Evolutionary conservation across 805 yeast genomes (phyloP).

Genomic region (Metschnikowia bowlesiae): DNA sequence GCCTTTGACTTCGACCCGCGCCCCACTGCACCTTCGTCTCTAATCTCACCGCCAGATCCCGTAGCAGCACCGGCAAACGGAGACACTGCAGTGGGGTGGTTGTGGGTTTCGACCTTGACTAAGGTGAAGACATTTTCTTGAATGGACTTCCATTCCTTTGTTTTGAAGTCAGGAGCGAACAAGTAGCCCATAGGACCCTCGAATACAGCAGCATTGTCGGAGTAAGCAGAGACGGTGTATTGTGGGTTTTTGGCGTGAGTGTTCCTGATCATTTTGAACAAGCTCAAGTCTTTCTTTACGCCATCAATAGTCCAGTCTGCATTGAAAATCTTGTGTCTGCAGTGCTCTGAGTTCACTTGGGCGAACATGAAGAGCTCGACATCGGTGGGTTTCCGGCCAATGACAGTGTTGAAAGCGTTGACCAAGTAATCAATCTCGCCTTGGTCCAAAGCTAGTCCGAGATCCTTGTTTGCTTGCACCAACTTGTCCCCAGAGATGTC

Average conservation of each 20-base stretch:
- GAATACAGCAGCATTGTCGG: constrained; percentile 96
- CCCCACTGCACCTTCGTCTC: constrained; percentile 99
- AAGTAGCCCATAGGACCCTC: constrained; percentile 76
- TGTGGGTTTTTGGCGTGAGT: constrained; percentile 80
- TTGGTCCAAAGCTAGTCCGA: constrained; percentile 91
- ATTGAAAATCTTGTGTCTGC: constrained; percentile 97
- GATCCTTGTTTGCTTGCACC: constrained; percentile 67
- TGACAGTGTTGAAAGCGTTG: constrained; percentile 69
- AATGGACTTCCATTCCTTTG: constrained; percentile 68
- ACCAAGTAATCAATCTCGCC: constrained; percentile 90
- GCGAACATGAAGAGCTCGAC: constrained; percentile 99
- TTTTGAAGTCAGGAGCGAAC: constrained; percentile 70
- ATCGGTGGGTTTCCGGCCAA: constrained; percentile 91
- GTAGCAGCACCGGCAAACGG: constrained; percentile 99
- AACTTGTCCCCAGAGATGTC: constrained; percentile 64
- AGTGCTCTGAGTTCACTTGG: constrained; percentile 98
- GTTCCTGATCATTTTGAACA: constrained; percentile 93
- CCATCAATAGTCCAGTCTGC: constrained; percentile 98
- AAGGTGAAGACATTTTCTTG: constrained; percentile 82
- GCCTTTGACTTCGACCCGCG: constrained; percentile 97
- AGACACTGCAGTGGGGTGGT: constrained; percentile 98
- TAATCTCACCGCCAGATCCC: constrained; percentile 99
- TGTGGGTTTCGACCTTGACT: constrained; percentile 96
- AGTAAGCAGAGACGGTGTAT: constrained; percentile 86
- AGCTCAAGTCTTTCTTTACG: constrained; percentile 60